Evolutionary conservation across 2,329 filamentous ascomycete genomes (phyloP), one percentile per base, ranked within the genome.

Genomic region (Aspergillus piperis): DNA sequence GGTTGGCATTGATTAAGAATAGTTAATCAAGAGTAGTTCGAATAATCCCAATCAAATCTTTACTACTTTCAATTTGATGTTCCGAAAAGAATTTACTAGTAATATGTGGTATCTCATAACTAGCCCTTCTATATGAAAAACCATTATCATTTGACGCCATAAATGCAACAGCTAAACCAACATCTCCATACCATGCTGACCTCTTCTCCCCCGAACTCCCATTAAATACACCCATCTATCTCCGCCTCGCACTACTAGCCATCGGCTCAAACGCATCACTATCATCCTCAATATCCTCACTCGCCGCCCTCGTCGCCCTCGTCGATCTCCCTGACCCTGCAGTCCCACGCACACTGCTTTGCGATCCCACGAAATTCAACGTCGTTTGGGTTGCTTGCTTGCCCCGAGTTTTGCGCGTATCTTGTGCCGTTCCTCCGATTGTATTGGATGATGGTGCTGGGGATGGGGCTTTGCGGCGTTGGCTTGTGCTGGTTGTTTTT

Each of bases 181-280:
- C 10, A 30, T 10, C 10, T 30, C 10, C 10, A 30, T 30, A 10
- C 27, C 8, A 30, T 10, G 27, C 27, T 30, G 27, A 30, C 27
- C 23, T 6, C 23, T 25, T 25, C 23, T 25, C 23, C 1, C 23
- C 23, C 6, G 1, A 25, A 25, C 23, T 5, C 23, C 23, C 23
- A 25, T 2, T 25, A 7, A 25, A 25, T 7, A 25, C 1, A 25
- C 1, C 23, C 23, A 2, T 25, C 23, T 23, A 25, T 54, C 69
- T 73, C 57, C 70, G 66, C 21, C 70, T 62, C 17, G 51, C 65
- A 2, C 64, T 63, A 59, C 62, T 68, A 25, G 64, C 66, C 67
- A 73, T 70, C 27, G 78, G 75, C 64, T 81, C 80, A 71, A 82
- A 82, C 11, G 77, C 80, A 70, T 81, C 79, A 54, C 77, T 75